phyloP scores from a whole-genome alignment of 2,329 filamentous ascomycete genomes.

The Alternaria brassicae region DNA sequence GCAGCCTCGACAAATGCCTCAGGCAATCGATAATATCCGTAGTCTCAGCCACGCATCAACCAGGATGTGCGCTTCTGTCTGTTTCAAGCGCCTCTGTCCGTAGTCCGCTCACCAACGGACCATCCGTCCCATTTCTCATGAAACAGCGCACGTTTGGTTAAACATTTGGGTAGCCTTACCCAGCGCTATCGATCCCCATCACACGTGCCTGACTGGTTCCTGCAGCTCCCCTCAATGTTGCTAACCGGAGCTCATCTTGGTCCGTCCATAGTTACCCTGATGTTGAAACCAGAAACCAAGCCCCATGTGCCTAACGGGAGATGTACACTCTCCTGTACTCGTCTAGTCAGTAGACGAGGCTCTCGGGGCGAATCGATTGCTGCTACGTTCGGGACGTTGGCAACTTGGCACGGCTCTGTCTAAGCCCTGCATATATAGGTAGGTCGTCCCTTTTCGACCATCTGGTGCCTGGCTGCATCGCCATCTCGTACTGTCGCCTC shows the following conservation, averaged over 20 bases:
- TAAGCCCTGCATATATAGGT: constrained; percentile 34
- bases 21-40: constrained; percentile 12
- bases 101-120: constrained; percentile 18
- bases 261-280: constrained; percentile 11
- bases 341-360: constrained; percentile 16
- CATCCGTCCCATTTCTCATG: constrained; percentile 39
- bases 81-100: constrained; percentile 35
- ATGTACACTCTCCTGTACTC: constrained; percentile 16
- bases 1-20: constrained; percentile 9
- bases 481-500: constrained; percentile 27
- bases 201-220: constrained; percentile 24
- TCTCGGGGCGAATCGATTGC: constrained; percentile 22
- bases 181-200: constrained; percentile 22
- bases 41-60: constrained; percentile 17
- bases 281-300: constrained; percentile 43
- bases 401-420: constrained; percentile 13
- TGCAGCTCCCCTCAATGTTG: constrained; percentile 27
- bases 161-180: constrained; percentile 26
- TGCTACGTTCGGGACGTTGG: constrained; percentile 9
- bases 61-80: constrained; percentile 22
- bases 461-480: constrained; percentile 16
- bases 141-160: constrained; percentile 36
- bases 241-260: constrained; percentile 27
- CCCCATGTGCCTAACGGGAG: constrained; percentile 20
- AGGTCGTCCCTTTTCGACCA: constrained; percentile 20